Evolutionary conservation across 768 basidiomycete species (phyloP), one percentile per base, ranked within the genome.

Genomic region (Pisolithus marmoratus): DNA sequence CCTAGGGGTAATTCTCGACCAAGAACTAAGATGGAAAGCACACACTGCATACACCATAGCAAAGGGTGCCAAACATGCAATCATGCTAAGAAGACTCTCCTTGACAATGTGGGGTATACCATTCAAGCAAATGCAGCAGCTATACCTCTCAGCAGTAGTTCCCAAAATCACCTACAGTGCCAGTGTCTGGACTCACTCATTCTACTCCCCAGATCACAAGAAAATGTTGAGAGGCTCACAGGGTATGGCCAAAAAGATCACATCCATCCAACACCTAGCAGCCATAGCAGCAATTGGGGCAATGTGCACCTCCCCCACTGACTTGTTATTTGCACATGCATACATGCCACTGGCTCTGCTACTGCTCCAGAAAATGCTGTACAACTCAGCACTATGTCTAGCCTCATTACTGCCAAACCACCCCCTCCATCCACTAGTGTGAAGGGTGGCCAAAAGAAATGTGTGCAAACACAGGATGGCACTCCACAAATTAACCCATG

Each of bases 321-420:
- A 65, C 45, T 12, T 57, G 7, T 40, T 68, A 0, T 55, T 65
- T 14, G 52, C 50, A 2, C 59, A 66, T 24, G 54, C 64, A 3
- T 51, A 59, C 46, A 40, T 64, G 0, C 49, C 57, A 1, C 64
- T 65, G 0, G 44, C 65, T 5, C 23, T 17, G 1, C 11, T 46
- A 14, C 22, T n/a, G 4, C 22, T 47, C 12, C 51, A 52, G 20
- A 40, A 29, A 5, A 15, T 27, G 4, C 38, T 34, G 4, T 37
- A 46, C 23, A 8, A 23, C 17, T 44, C 46, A 2, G 12, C 29
- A 9, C 5, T 48, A 7, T 8, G 27, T 29, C 27, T 29, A 29
- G 27, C 27, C 27, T 29, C 27, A 29, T 8, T 29, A 29, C 45
- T 36, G 3, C 3, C 15, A 9, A 24, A 34, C 20, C 51, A 52